Evolutionary conservation across 306 rosid genomes (phyloP).

Genomic region (Spatholobus suberectus): DNA sequence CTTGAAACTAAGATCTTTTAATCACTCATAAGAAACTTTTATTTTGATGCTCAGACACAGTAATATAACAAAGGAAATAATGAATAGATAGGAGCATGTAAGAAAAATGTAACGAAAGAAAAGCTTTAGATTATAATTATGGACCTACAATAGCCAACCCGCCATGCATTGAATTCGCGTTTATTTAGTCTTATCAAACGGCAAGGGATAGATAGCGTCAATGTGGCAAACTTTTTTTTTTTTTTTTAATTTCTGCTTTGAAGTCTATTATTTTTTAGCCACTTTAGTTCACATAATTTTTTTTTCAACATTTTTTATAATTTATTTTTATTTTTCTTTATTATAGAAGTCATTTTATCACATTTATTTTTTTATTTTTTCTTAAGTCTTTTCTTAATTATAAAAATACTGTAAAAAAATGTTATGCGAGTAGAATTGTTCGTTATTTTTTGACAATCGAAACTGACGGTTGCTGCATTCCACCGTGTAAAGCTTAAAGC

Average conservation of each 20-base stretch:
- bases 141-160: not conserved
- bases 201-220: not conserved
- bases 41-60: not conserved
- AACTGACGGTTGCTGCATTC: not conserved
- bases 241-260: not conserved
- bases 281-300: not conserved
- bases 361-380: too few relatives aligned
- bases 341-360: too few relatives aligned
- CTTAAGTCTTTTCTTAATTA: not conserved
- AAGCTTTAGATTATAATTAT: conserved; percentile 23
- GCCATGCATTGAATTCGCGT: conserved; percentile 3
- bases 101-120: not conserved
- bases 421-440: not conserved
- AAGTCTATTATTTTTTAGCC: not conserved
- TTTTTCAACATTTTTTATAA: too few relatives aligned
- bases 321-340: too few relatives aligned
- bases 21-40: conserved; percentile 42
- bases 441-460: not conserved
- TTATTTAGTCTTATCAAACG: not conserved
- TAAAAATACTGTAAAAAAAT: not conserved
- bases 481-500: conserved; percentile 19
- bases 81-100: not conserved
- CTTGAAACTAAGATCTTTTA: not conserved
- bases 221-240: not conserved
- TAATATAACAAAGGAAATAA: not conserved